phyloP scores from a whole-genome alignment of 2,329 filamentous ascomycete genomes.

The Aspergillus ruber region DNA sequence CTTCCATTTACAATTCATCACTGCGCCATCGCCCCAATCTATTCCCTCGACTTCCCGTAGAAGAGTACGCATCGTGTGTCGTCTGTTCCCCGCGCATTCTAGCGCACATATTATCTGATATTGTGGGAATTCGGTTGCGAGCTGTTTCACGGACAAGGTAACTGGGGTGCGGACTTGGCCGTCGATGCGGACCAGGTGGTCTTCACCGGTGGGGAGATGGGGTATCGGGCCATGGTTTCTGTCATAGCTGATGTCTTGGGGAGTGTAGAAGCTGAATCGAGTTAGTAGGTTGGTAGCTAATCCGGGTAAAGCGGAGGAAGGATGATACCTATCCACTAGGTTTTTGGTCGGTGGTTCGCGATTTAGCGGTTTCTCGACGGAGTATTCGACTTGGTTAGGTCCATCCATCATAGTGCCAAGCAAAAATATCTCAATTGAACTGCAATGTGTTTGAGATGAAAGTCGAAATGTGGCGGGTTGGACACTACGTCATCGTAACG shows the following conservation, averaged over 20 bases:
- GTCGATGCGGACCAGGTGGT: conserved; percentile 42
- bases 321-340: conserved; percentile 25
- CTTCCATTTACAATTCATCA: conserved; percentile 56
- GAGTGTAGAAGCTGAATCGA: conserved; percentile 45
- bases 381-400: conserved; percentile 11
- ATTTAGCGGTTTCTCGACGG: conserved; percentile 26
- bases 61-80: conserved; percentile 55
- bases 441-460: too few species aligned
- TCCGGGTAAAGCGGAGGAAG: too few species aligned
- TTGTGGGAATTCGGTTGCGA: conserved; percentile 45
- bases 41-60: conserved; percentile 55
- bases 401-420: neutral
- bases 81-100: conserved; percentile 55
- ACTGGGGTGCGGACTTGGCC: conserved; percentile 43
- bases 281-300: too few species aligned
- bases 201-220: conserved; percentile 33
- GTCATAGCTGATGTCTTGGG: conserved; percentile 48
- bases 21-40: conserved; percentile 55
- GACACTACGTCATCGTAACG: too few species aligned
- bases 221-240: conserved; percentile 53
- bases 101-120: conserved; percentile 52
- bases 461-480: too few species aligned
- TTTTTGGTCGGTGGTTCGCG: conserved; percentile 24
- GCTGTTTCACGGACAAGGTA: conserved; percentile 41
- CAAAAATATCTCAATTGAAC: too few species aligned